Evolutionary conservation across 371 early-diverging fungal genomes (phyloP).

Genomic region (Lichtheimia ornata): DNA sequence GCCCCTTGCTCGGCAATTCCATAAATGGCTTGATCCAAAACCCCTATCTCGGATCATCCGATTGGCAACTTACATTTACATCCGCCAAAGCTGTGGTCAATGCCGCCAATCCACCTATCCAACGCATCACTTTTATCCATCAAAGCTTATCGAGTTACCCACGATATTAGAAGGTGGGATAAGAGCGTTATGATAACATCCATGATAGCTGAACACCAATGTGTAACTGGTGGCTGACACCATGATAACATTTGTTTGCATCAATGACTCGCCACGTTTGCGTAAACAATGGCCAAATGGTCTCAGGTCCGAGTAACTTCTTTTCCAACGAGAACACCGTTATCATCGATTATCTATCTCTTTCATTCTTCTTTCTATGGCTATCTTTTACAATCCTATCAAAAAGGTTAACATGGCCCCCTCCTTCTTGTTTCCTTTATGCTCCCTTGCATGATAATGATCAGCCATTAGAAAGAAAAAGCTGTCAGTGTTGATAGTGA

Average conservation of each 20-base stretch:
- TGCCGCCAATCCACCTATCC: not conserved
- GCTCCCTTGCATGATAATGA: constrained; percentile 8
- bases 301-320: too few species aligned
- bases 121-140: not conserved
- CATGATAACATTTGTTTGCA: constrained; percentile 5
- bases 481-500: too few species aligned
- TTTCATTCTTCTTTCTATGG: not conserved
- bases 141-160: not conserved
- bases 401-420: not conserved
- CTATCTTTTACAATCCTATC: not conserved
- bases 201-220: too few species aligned
- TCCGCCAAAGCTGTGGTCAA: not conserved
- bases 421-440: not conserved
- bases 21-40: too few species aligned
- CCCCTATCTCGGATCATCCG: too few species aligned
- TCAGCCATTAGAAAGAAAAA: too few species aligned
- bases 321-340: too few species aligned
- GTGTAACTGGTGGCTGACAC: too few species aligned
- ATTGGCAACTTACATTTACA: not conserved
- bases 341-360: not conserved
- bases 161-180: not conserved
- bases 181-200: not conserved
- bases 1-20: too few species aligned
- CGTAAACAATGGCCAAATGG: not conserved
- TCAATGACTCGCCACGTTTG: constrained; percentile 10